Evolutionary conservation across 305 asterid genomes (phyloP).

Genomic region (Withania somnifera): DNA sequence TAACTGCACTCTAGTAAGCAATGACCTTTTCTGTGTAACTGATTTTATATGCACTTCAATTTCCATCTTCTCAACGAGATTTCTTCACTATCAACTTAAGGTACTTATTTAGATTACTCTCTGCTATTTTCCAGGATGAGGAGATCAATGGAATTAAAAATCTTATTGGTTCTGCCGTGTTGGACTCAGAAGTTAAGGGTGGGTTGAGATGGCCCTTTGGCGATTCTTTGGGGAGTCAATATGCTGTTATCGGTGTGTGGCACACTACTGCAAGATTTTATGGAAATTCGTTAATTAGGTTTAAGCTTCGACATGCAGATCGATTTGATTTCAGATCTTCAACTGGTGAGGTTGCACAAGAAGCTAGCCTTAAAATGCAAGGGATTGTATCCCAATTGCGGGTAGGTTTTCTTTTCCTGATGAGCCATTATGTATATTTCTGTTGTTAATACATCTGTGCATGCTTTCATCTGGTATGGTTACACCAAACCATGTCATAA

Average conservation of each 20-base stretch:
- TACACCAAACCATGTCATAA: not conserved
- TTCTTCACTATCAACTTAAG: not conserved
- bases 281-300: conserved; percentile 20
- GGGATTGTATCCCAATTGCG: conserved; percentile 21
- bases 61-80: not conserved
- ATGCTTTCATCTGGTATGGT: not conserved
- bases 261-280: conserved; percentile 24
- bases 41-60: not conserved
- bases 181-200: conserved; percentile 38
- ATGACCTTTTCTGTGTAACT: not conserved
- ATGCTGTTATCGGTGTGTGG: conserved; percentile 26
- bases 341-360: conserved; percentile 32
- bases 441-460: not conserved
- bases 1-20: not conserved
- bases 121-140: conserved; percentile 27
- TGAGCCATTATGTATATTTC: not conserved
- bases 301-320: conserved; percentile 33
- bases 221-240: conserved; percentile 29
- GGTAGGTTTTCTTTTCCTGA: conserved; percentile 18
- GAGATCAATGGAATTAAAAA: conserved; percentile 23
- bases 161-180: conserved; percentile 29
- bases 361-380: conserved; percentile 28
- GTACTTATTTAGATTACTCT: conserved; percentile 3
- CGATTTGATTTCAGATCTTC: conserved; percentile 35
- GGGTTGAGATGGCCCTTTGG: conserved; percentile 48